Conservation (phyloP, 371 early-diverging fungal species). For the Lichtheimia corymbifera region DNA sequence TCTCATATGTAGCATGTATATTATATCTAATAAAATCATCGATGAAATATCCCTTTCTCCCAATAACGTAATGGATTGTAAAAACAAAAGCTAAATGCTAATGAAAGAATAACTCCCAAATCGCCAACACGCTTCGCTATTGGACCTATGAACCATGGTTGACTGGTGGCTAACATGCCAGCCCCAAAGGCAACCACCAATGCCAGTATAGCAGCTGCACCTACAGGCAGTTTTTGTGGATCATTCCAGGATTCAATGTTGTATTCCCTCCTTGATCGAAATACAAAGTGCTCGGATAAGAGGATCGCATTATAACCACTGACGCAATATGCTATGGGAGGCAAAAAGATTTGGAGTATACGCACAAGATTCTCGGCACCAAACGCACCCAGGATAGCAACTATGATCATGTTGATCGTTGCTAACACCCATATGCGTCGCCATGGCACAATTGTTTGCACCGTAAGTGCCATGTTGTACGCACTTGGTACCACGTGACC, state of each 20-base stretch:
- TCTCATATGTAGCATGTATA: too few species aligned
- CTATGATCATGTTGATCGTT: not conserved
- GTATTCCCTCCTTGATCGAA: slow-evolving; percentile 3
- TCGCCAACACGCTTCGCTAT: slow-evolving; percentile 18
- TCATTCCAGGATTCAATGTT: slow-evolving; percentile 21
- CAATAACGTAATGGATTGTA: not conserved
- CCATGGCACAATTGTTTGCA: slow-evolving; percentile 20
- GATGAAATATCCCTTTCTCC: not conserved
- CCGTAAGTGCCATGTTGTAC: slow-evolving; percentile 23
- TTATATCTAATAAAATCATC: not conserved
- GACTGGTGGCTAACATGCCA: slow-evolving; percentile 30
- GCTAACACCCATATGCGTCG: not conserved
- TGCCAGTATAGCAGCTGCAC: slow-evolving; percentile 17
- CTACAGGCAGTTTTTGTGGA: slow-evolving; percentile 23
- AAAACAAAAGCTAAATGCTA: not conserved
- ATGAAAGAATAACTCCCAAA: not conserved
- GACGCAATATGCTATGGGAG: slow-evolving; percentile 27
- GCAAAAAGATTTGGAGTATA: slow-evolving; percentile 17
- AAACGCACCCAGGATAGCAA: not conserved
- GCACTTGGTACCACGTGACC: slow-evolving; percentile 20
- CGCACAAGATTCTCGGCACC: slow-evolving; percentile 6
- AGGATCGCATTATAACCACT: slow-evolving; percentile 11
- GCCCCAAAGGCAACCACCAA: slow-evolving; percentile 15
- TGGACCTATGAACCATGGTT: slow-evolving; percentile 29
- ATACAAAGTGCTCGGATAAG: not conserved